Evolutionary conservation across 352 stramenopile genomes (phyloP), one percentile per base, ranked within the genome.

Genomic region (Phytophthora vignae): DNA sequence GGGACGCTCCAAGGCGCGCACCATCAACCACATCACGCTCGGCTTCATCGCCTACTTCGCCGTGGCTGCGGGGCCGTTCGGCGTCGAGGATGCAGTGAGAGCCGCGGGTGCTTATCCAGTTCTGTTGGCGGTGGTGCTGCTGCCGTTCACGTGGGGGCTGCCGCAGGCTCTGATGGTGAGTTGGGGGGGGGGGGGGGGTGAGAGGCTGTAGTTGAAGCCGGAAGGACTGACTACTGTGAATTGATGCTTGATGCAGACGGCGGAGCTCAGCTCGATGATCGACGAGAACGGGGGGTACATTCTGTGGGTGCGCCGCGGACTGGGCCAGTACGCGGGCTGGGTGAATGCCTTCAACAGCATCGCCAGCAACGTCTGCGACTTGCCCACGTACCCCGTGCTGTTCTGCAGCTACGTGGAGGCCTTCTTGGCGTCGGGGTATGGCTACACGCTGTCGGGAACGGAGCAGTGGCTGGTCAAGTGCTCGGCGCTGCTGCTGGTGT

Each of bases 31-130:
- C 79, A 78, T 95, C 44, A 92, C 85, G 46, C 74, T 96, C 7
- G 89, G 87, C 42, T 94, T 94, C 71, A 93, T 96, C 57, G 87
- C 89, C 44, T 96, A 93, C 77, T 93, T 96, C 57, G 86, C 89
- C 4, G 87, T 96, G 11, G 88, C 87, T 2, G 83, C 86, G 11
- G 89, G 89, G 2, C 87, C 89, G 1, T 96, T 95, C 56, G 89
- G 89, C 3, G 81, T 96, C 10, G 89, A 96, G 58, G 85, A 92
- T 46, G 89, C 89, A 4, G 89, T 96, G 48, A 74, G 78, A 48
- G 89, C 89, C 0, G 87, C 89, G 1, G 89, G 89, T 2, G 77
- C 87, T 21, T 93, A 88, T 55, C 87, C 86, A 0, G 86, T 94
- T 17, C 65, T 95, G 3, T 57, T 94, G 38, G 89, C 87, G 1